Evolutionary conservation across 2,329 filamentous ascomycete species (phyloP), one percentile per base, ranked within the genome.

Genomic region (Aspergillus sp.): DNA sequence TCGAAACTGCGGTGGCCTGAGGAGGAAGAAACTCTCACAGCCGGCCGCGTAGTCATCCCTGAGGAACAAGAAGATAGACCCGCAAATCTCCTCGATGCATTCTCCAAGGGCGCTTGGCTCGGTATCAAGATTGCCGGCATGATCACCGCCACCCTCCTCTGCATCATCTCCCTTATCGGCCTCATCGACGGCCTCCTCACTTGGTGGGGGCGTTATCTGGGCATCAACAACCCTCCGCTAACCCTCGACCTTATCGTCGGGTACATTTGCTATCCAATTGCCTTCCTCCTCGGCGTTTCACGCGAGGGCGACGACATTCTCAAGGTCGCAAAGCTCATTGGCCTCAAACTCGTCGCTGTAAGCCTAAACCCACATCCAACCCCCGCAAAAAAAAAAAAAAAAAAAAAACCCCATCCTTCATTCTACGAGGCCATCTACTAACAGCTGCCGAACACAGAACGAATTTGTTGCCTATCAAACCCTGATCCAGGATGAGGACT

Each of bases 1-100:
- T 93, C 89, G 62, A 96, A 96, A 79, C 82, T 96, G 67, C 89
- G 93, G 57, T 96, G 89, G 73, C 93, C 93, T 3, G 93, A 96
- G 77, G 88, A 86, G 3, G 91, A 96, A 73, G 89, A 93, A 75
- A 90, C 91, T 0, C 80, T 96, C 37, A 96, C 92, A 0, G 88
- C 90, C 4, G 91, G 91, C 56, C 85, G 86, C 17, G 88, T 95
- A 30, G 86, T 93, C 42, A 84, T 96, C 24, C 91, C 91, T 2
- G 88, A 95, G 33, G 88, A 93, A 54, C 84, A 88, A 6, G 88
- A 93, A 64, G 65, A 75, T 40, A 85, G 83, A 66, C 84, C 90
- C n/a, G 81, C 87, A 62, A 96, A 96, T 70, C 83, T 86, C 12
- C 83, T 97, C 4, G 90, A 96, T 71, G 91, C 91, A 2, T 93